Conservation (phyloP, 2,329 filamentous ascomycete species). For the Fusarium siculi region DNA sequence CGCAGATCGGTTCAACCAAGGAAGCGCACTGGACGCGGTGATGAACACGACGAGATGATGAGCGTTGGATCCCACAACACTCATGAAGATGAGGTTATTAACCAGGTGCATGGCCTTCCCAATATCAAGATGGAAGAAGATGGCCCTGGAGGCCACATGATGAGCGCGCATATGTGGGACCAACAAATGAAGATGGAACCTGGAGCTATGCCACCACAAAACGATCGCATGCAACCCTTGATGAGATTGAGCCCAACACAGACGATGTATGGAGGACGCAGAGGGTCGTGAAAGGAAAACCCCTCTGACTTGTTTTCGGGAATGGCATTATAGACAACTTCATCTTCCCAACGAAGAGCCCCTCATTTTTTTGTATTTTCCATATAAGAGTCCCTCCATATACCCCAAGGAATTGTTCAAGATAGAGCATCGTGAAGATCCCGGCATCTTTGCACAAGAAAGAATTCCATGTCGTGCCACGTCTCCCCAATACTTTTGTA, state of each 20-base stretch:
- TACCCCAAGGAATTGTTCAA: conserved; percentile 36
- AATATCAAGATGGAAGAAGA: conserved; percentile 44
- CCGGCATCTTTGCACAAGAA: not conserved
- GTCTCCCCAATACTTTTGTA: not conserved
- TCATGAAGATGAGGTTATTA: conserved; percentile 51
- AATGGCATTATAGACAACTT: conserved; percentile 45
- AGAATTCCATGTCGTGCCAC: not conserved
- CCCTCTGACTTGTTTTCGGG: conserved; percentile 19
- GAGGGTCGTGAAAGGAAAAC: conserved; percentile 25
- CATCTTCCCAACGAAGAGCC: conserved; percentile 50
- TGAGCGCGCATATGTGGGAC: conserved; percentile 47
- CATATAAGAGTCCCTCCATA: conserved; percentile 34
- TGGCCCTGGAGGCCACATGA: conserved; percentile 37
- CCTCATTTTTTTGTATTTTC: conserved; percentile 33
- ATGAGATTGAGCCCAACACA: conserved; percentile 38
- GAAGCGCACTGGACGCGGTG: conserved; percentile 42
- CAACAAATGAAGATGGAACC: conserved; percentile 47
- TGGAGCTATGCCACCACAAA: conserved; percentile 29
- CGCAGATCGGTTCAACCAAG: conserved; percentile 51
- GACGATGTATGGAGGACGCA: conserved; percentile 38
- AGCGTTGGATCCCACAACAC: conserved; percentile 48
- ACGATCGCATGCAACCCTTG: conserved; percentile 37
- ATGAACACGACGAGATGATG: conserved; percentile 53
- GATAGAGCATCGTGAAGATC: conserved; percentile 23
- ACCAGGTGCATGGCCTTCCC: conserved; percentile 45